Conservation (phyloP, 225 moss, liverwort and hornwort genomes). For the Ulota crispa region DNA sequence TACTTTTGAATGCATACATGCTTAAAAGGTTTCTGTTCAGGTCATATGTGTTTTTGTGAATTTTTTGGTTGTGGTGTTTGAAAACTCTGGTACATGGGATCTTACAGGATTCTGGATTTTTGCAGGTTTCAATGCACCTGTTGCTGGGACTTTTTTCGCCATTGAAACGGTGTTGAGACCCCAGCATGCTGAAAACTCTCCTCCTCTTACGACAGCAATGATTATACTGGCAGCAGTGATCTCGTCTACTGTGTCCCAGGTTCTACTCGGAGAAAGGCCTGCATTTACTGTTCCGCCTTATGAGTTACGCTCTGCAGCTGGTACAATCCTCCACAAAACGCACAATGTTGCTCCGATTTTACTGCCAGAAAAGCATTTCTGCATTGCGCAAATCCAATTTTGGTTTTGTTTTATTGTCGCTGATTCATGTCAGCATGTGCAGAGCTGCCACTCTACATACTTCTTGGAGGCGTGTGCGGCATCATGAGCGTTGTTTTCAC, state of each 20-base stretch:
- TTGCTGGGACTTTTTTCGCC: conserved; percentile 97
- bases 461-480: conserved; percentile 90
- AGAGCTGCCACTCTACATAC: conserved; percentile 95
- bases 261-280: conserved; percentile 84
- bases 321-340: conserved; percentile 36
- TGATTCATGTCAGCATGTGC: conserved; percentile 23
- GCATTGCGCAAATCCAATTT: neutral
- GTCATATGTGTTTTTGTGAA: neutral
- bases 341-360: neutral
- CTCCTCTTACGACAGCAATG: conserved; percentile 98
- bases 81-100: neutral
- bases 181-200: conserved; percentile 97
- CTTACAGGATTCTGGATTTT: conserved; percentile 15
- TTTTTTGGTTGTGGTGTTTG: neutral
- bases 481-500: conserved; percentile 91
- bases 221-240: conserved; percentile 97
- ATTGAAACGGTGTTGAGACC: conserved; percentile 99
- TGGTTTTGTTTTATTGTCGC: neutral
- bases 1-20: neutral
- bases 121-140: conserved; percentile 98
- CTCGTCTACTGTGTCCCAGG: conserved; percentile 95
- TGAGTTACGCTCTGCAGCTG: conserved; percentile 93
- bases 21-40: neutral
- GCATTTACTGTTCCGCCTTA: conserved; percentile 95
- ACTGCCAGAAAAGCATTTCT: neutral